These are phyloP conservation scores for Daldinia concentrica DNA, from an alignment of 495 filamentous ascomycete genomes.

Conservation along the genomic window DNA sequence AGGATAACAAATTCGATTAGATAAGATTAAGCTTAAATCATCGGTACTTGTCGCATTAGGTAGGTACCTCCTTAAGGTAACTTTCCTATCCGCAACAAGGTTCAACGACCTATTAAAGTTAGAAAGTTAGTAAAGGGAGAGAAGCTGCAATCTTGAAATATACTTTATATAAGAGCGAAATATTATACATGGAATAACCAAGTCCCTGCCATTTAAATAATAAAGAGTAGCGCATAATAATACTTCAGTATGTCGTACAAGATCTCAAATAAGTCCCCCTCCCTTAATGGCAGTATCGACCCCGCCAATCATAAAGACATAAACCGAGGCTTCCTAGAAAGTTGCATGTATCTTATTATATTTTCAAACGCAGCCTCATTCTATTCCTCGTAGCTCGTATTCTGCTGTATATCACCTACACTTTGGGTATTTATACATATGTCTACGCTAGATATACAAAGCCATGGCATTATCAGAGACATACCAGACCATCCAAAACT, in stretches of 20 bases:
- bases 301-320: constrained; percentile 1
- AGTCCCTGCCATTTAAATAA: neutral
- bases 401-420: neutral
- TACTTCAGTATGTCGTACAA: constrained; percentile 1
- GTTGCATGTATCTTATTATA: neutral
- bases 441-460: neutral
- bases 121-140: too few relatives aligned
- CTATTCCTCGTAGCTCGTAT: neutral
- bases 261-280: neutral
- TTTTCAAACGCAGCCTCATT: neutral
- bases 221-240: neutral
- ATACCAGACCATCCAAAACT: constrained; percentile 47
- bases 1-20: constrained; percentile 23
- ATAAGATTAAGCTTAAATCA: constrained; percentile 34
- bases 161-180: neutral
- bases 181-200: neutral
- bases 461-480: constrained; percentile 35
- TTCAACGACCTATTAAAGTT: neutral
- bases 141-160: too few relatives aligned
- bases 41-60: neutral
- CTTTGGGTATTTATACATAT: neutral
- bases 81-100: neutral
- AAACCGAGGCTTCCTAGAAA: neutral
- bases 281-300: neutral
- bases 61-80: neutral